Evolutionary conservation across 1,284 basidiomycete genomes (phyloP).

Genomic region (Chiua sp.): DNA sequence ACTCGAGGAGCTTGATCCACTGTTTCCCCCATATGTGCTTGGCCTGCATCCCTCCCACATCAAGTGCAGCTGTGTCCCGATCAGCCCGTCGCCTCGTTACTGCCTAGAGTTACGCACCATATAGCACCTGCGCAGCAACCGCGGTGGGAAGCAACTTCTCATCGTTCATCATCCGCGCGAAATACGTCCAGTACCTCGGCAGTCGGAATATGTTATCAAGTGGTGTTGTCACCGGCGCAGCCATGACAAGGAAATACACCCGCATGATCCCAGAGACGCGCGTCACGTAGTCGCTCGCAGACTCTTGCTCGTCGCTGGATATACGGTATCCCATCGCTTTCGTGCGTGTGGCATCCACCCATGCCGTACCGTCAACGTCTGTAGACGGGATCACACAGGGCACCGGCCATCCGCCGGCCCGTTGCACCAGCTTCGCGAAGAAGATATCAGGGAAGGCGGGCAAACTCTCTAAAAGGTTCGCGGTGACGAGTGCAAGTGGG

Average conservation of each 20-base stretch:
- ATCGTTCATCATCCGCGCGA: slow-evolving; percentile 62
- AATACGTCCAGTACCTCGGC: slow-evolving; percentile 71
- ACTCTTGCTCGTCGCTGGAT: slow-evolving; percentile 47
- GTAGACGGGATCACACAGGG: slow-evolving; percentile 55
- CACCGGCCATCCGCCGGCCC: slow-evolving; percentile 74
- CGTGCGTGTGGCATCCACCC: slow-evolving; percentile 58
- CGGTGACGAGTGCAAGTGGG: slow-evolving; percentile 82
- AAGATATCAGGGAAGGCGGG: slow-evolving; percentile 73
- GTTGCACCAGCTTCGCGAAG: slow-evolving; percentile 86
- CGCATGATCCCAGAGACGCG: slow-evolving; percentile 87
- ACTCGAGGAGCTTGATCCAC: slow-evolving; percentile 76
- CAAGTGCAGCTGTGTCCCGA: slow-evolving; percentile 62
- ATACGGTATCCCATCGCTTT: slow-evolving; percentile 75
- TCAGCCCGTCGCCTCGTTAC: slow-evolving; percentile 13
- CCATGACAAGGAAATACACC: slow-evolving; percentile 86
- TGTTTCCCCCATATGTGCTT: slow-evolving; percentile 75
- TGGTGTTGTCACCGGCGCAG: slow-evolving; percentile 47
- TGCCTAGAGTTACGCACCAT: slow-evolving; percentile 54
- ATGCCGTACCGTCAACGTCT: slow-evolving; percentile 53
- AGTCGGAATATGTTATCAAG: slow-evolving; percentile 60
- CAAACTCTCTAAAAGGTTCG: slow-evolving; percentile 37
- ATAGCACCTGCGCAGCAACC: slow-evolving; percentile 66
- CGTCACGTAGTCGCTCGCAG: slow-evolving; percentile 66
- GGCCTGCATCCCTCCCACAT: slow-evolving; percentile 71
- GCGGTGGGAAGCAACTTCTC: slow-evolving; percentile 55